A percentile compares a stretch with the other conserved stretches of the same genome.
These are phyloP conservation scores for Albugo candida DNA, from an alignment of 352 stramenopile species.

Conservation along the genomic window DNA sequence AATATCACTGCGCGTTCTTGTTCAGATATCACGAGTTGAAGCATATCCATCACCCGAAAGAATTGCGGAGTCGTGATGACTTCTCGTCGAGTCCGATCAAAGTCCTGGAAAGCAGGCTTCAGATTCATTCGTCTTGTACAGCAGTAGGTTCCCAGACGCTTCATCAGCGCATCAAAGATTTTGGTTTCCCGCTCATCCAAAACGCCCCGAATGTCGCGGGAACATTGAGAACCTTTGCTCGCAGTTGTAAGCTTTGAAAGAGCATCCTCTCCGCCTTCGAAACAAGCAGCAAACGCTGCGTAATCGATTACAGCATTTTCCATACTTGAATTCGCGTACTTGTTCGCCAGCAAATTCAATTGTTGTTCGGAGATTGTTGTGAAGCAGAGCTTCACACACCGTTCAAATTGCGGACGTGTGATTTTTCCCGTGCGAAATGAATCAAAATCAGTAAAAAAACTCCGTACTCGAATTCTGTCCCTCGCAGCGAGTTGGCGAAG, in stretches of 20 bases:
- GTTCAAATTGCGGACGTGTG: constrained; percentile 53
- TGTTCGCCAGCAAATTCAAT: constrained; percentile 29
- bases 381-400: constrained; percentile 64
- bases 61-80: constrained; percentile 71
- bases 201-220: constrained; percentile 31
- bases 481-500: constrained; percentile 35
- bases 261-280: constrained; percentile 16
- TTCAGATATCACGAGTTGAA: constrained; percentile 7
- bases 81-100: constrained; percentile 51
- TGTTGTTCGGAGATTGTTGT: constrained; percentile 34
- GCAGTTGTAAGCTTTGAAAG: constrained; percentile 7
- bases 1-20: constrained; percentile 14
- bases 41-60: constrained; percentile 43
- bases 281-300: constrained; percentile 41
- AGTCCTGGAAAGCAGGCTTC: constrained; percentile 69
- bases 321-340: constrained; percentile 34
- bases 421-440: constrained; percentile 51
- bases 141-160: constrained; percentile 34
- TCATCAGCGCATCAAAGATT: constrained; percentile 31
- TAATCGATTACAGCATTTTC: constrained; percentile 54
- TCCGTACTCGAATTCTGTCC: constrained; percentile 64
- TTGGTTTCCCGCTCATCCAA: constrained; percentile 25
- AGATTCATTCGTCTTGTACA: constrained; percentile 38
- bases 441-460: constrained; percentile 76
- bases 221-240: constrained; percentile 19